Evolutionary conservation across 2,329 filamentous ascomycete genomes (phyloP).

Genomic region (Fusarium sp.): DNA sequence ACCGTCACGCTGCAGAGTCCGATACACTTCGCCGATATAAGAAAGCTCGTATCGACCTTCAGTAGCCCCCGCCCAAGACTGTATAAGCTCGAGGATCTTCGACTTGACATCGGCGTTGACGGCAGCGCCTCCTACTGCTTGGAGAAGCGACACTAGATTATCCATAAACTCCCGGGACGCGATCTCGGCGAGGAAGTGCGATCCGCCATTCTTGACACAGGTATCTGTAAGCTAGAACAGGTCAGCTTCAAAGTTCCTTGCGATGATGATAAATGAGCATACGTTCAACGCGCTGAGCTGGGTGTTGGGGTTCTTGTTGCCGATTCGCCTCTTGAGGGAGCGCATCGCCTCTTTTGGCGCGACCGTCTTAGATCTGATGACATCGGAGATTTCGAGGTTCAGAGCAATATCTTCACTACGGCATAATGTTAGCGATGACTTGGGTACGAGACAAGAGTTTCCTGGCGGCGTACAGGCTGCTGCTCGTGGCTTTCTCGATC

Average conservation of each 20-base stretch:
- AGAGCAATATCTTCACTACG: slow-evolving; percentile 93
- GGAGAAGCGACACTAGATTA: slow-evolving; percentile 91
- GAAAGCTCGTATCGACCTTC: slow-evolving; percentile 86
- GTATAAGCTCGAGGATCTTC: slow-evolving; percentile 94
- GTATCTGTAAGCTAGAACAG: slow-evolving; percentile 86
- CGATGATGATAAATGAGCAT: slow-evolving; percentile 46
- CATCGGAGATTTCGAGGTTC: slow-evolving; percentile 97
- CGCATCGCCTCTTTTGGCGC: slow-evolving; percentile 99
- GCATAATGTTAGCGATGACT: slow-evolving; percentile 23
- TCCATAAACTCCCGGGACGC: slow-evolving; percentile 99
- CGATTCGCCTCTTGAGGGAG: slow-evolving; percentile 92
- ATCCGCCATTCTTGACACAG: slow-evolving; percentile 97
- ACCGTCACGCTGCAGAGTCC: slow-evolving; percentile 84
- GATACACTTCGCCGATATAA: slow-evolving; percentile 93
- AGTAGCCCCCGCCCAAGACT: slow-evolving; percentile 92
- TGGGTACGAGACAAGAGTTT: slow-evolving; percentile 30
- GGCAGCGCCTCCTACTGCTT: slow-evolving; percentile 80
- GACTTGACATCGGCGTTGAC: slow-evolving; percentile 88
- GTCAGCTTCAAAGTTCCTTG: slow-evolving; percentile 30
- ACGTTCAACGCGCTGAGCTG: slow-evolving; percentile 96
- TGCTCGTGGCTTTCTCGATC: slow-evolving; percentile 94
- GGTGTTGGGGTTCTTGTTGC: slow-evolving; percentile 97
- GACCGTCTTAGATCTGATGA: slow-evolving; percentile 97
- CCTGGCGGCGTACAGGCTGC: slow-evolving; percentile 79
- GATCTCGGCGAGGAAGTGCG: slow-evolving; percentile 95